Evolutionary conservation across 345 rosid genomes (phyloP), one percentile per base, ranked within the genome.

Genomic region (Citrus australasica): DNA sequence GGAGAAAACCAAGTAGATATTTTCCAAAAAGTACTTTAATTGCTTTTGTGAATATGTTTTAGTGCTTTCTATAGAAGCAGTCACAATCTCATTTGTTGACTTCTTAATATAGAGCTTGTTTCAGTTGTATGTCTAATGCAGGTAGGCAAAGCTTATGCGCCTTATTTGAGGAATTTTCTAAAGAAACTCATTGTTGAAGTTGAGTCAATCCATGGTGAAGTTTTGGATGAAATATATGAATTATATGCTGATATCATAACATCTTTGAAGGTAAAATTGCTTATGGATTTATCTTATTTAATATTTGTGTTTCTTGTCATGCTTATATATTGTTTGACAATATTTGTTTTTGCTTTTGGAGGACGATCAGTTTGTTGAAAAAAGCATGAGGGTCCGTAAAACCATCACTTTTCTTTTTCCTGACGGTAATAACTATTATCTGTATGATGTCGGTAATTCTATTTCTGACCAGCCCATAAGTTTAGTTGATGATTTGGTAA

Each of bases 391-490:
- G 84, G 79, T 89, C 82, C 80, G 87, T 86, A 93, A 92, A 76
- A 86, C 72, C 82, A 79, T 92, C 53, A 91, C 96, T 59, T 93
- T 89, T 83, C 93, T 92, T 74, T 93, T 93, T 80, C 91, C 94
- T 6, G 84, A 84, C 37, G 97, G 97, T 91, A 80, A 83, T 70
- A 64, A 67, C 42, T 67, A 63, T 68, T 76, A 64, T 51, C 10
- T 68, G 48, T 60, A 28, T 16, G 69, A 25, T 53, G 55, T 42
- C 5, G 9, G 58, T 83, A 19, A 30, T 30, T 30, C 32, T 30
- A 30, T 30, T 32, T 38, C 42, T 32, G 71, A 21, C 33, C 10
- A 8, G 5, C 37, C 9, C 59, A n/a, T 38, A 22, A 67, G 21
- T 38, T 56, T 19, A 9, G 79, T 72, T 33, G 46, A 51, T 85